A percentile compares a stretch with the other conserved stretches of the same genome.
phyloP scores from a whole-genome alignment of 1,139 yeast genomes.

The Yamadazyma diddensiae region DNA sequence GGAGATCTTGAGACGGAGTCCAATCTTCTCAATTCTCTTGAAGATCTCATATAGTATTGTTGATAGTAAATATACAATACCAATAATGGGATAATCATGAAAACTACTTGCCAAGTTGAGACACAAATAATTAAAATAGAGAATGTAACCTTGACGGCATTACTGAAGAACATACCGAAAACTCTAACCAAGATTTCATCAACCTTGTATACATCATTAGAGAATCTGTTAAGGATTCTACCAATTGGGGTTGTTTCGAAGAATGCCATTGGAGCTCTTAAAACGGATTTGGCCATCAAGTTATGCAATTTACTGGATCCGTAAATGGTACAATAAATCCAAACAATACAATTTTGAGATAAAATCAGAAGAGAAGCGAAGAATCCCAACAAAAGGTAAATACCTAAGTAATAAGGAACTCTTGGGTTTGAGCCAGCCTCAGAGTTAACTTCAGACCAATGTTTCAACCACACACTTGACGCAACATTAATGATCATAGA shows the following conservation, averaged over 20 bases:
- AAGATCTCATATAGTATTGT: constrained; percentile 82
- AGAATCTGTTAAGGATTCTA: constrained; percentile 86
- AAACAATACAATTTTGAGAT: constrained; percentile 66
- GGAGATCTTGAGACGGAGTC: constrained; percentile 95
- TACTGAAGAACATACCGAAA: constrained; percentile 76
- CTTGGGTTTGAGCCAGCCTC: constrained; percentile 67
- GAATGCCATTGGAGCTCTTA: constrained; percentile 94
- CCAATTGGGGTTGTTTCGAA: constrained; percentile 98
- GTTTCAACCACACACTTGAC: constrained; percentile 87
- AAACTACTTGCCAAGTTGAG: constrained; percentile 84
- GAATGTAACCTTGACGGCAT: constrained; percentile 70
- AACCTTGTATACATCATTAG: constrained; percentile 88
- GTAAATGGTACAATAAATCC: constrained; percentile 81
- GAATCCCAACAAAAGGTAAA: constrained; percentile 75
- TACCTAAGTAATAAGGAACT: constrained; percentile 64
- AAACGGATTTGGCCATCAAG: constrained; percentile 72
- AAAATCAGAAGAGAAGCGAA: constrained; percentile 58
- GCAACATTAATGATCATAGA: constrained; percentile 55
- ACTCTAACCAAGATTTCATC: constrained; percentile 87
- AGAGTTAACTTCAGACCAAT: constrained; percentile 93
- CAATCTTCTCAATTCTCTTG: constrained; percentile 91
- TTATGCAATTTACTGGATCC: constrained; percentile 80
- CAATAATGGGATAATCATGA: constrained; percentile 69
- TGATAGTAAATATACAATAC: constrained; percentile 80
- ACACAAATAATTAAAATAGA: constrained; percentile 79